Base-by-base conservation (phyloP, 1,139 yeast genomes). In the Kodamaea sp. region DNA sequence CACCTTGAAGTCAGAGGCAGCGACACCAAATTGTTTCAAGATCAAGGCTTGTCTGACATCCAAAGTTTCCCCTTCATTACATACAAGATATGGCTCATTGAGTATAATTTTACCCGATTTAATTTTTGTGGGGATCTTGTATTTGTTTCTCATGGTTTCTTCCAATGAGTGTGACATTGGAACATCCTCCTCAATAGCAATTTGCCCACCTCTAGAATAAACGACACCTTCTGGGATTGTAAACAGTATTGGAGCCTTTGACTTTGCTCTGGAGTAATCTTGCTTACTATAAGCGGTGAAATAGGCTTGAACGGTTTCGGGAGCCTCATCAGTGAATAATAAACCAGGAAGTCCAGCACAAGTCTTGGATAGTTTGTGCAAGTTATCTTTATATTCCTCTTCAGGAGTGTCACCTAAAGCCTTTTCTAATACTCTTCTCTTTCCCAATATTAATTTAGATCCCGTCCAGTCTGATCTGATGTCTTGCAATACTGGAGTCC, bases 81-180 rank as follows among this genome's bases (percentile, higher is more conserved):
- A 89, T 26, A 94, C 96, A 32, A 74, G 73, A 61, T 78, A 88
- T 33, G 94, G 95, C 46, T 80, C 79, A 23, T 77, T 79, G 35
- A 92, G 66, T 35, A 78, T 72, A 44, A 92, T 83, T 61, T 90
- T 90, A 58, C 99, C 99, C 30, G 81, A 74, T 60, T 85, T 86
- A 50, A 92, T 84, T 55, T 79, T 83, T 7, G 97, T 90, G 46
- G 98, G 97, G 52, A 94, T 80, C 57, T 92, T 92, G 50, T 80
- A 80, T 56, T 84, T 84, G 59, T 80, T 85, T 70, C 98, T 82
- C 53, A 92, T 65, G 27, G 96, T 87, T 50, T 89, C 88, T 66
- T 92, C 98, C 64, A 94, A 73, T 5, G 97, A 88, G 59, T 92
- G 98, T 9, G 95, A 83, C 87, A 92, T 80, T 50, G 97, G 96